phyloP scores from a whole-genome alignment of 2,329 filamentous ascomycete genomes.

The Lasiodiplodia gonubiensis region DNA sequence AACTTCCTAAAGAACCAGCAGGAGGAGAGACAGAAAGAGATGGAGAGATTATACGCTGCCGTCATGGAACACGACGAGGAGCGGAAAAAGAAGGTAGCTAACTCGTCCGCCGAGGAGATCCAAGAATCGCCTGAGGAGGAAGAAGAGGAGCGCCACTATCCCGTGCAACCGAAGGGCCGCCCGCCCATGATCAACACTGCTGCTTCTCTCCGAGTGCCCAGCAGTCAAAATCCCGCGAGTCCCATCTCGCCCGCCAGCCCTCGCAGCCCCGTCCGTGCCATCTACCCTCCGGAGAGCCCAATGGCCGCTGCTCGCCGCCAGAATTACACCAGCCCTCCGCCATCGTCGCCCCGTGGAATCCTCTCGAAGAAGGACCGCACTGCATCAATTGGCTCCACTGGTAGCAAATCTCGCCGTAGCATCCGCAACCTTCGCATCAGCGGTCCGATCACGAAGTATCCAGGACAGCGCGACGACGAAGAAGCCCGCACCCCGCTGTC shows the following conservation, averaged over 20 bases:
- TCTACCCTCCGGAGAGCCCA: constrained; percentile 50
- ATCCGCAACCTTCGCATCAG: constrained; percentile 65
- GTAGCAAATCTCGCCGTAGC: constrained; percentile 50
- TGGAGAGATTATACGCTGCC: constrained; percentile 89
- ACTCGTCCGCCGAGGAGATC: constrained; percentile 32
- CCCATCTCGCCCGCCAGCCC: constrained; percentile 46
- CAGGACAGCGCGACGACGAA: constrained; percentile 50
- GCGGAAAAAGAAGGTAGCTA: constrained; percentile 45
- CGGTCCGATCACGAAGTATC: constrained; percentile 56
- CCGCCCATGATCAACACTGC: constrained; percentile 38
- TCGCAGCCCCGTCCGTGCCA: constrained; percentile 52
- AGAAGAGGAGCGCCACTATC: constrained; percentile 34
- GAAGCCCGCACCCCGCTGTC: constrained; percentile 60
- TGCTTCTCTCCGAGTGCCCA: constrained; percentile 12
- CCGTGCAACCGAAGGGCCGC: constrained; percentile 7
- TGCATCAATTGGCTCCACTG: constrained; percentile 46
- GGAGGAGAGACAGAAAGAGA: constrained; percentile 76
- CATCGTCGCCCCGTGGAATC: constrained; percentile 42
- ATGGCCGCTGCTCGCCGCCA: constrained; percentile 16
- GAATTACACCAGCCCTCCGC: constrained; percentile 13
- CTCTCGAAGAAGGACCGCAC: constrained; percentile 42
- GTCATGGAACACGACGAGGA: constrained; percentile 85
- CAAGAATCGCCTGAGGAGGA: constrained; percentile 28
- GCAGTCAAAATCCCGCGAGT: constrained; percentile 31
- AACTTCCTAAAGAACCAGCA: constrained; percentile 76